Conservation (phyloP, 345 rosid genomes). For the Bruguiera sexangula region DNA sequence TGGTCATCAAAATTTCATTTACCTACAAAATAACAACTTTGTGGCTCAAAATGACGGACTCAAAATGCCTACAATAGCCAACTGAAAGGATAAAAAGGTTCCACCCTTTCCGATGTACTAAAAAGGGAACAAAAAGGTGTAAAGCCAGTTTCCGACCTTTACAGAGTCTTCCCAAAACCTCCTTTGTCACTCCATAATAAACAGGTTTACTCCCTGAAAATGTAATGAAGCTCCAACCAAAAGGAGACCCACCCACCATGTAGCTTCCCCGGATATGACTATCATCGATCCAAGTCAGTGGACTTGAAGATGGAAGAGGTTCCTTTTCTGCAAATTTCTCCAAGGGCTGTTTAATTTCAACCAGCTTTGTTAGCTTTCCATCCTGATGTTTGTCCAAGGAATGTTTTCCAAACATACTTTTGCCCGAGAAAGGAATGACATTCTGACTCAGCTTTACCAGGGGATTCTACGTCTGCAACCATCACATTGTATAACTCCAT, state of each 20-base stretch:
- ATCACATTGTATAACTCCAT: constrained; percentile 24
- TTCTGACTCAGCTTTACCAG: not conserved
- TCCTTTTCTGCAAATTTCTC: constrained; percentile 11
- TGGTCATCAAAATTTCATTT: too few relatives aligned
- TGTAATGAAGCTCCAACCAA: constrained; percentile 35
- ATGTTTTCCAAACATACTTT: constrained; percentile 9
- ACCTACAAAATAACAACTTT: too few relatives aligned
- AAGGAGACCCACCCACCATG: constrained; percentile 25
- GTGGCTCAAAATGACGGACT: too few relatives aligned
- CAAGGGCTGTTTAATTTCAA: not conserved
- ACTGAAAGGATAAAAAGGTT: too few relatives aligned
- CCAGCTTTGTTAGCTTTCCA: not conserved
- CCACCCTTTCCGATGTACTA: too few relatives aligned
- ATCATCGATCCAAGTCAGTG: not conserved
- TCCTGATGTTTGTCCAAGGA: not conserved
- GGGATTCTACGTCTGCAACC: constrained; percentile 10
- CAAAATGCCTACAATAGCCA: too few relatives aligned
- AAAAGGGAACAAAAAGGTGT: too few relatives aligned
- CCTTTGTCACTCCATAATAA: constrained; percentile 26
- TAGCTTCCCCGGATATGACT: constrained; percentile 19
- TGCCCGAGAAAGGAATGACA: not conserved
- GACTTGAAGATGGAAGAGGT: constrained; percentile 3
- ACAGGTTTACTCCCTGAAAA: constrained; percentile 20
- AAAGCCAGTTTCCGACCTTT: not conserved
- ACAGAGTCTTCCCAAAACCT: constrained; percentile 2